Evolutionary conservation across 192 early-diverging fungal species (phyloP), one percentile per base, ranked within the genome.

Genomic region (Gorgonomyces haynaldii): DNA sequence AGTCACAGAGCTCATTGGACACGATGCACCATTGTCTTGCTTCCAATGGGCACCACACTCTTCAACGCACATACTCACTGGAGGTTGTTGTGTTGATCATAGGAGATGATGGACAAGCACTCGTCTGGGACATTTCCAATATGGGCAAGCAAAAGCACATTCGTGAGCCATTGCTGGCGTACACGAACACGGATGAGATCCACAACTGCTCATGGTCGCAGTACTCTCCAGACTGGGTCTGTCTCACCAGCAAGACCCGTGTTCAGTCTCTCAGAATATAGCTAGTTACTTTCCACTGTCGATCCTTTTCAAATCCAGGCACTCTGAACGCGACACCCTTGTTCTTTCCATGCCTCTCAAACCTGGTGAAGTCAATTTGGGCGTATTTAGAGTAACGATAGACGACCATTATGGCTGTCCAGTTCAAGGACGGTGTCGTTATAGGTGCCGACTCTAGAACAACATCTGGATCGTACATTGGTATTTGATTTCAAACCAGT

Each of bases 391-490:
- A 13, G 24, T 41, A 4, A 43, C 22, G n/a, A 16, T 37, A 91
- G 89, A 98, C 95, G 26, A 89, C 94, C 47, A 92, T 92, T 67
- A 92, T 97, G 89, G 93, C 93, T 7, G 87, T 89, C 34, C 60
- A 75, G 47, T 97, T 83, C 60, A 69, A 80, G 19, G 88, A 81
- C 53, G 93, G 96, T 20, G 91, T 99, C 22, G 81, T 99, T 49
- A 71, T 99, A 49, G 93, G 90, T 25, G 96, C 96, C 35, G 96
- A 99, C 64, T 93, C 91, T 50, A 81, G 96, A 50, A 96, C 96
- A 13, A 91, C 91, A 7, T 88, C 82, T 7, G 96, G 96, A 20
- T 71, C 93, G 17, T 96, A 94, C 69, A 89, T 96, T 65, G 88
- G 72, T 70, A 40, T 7, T 15, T 13, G n/a, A n/a, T 50, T 44